Conservation (phyloP, 2,329 filamentous ascomycete species). For the Aspergillus quadrilineatus region DNA sequence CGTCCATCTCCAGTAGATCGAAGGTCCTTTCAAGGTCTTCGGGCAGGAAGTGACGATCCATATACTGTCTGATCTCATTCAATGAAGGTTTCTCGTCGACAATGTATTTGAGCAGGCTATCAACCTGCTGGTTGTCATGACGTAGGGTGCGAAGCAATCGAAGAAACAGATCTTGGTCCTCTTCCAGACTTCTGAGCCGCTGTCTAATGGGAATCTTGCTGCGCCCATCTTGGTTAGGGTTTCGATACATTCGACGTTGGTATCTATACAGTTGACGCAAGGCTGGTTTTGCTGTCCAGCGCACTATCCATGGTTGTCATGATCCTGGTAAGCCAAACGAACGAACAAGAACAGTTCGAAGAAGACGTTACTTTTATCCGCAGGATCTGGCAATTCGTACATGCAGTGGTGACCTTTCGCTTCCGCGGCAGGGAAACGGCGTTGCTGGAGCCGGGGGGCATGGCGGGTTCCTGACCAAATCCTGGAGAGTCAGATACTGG, state of each 20-base stretch:
- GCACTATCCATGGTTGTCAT: background rate
- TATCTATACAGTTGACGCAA: background rate
- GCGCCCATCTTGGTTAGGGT: background rate
- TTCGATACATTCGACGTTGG: background rate
- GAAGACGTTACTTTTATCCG: background rate
- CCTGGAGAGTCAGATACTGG: too few species aligned
- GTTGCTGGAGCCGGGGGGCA: background rate
- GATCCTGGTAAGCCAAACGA: too few species aligned
- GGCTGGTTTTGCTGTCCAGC: background rate
- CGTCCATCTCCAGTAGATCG: background rate
- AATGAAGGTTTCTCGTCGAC: background rate
- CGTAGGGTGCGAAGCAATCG: background rate
- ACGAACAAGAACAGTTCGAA: background rate
- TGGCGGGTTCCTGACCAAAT: too few species aligned
- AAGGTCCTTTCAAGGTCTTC: background rate
- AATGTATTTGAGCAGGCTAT: background rate
- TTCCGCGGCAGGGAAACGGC: background rate
- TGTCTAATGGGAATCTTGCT: background rate
- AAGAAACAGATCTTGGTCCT: background rate
- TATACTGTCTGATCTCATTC: background rate
- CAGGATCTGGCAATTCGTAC: background rate
- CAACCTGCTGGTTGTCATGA: background rate
- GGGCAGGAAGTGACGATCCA: background rate
- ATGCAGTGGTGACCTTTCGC: background rate
- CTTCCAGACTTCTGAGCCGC: background rate